Evolutionary conservation across 2,329 filamentous ascomycete genomes (phyloP).

Genomic region (Clarireedia monteithiana): DNA sequence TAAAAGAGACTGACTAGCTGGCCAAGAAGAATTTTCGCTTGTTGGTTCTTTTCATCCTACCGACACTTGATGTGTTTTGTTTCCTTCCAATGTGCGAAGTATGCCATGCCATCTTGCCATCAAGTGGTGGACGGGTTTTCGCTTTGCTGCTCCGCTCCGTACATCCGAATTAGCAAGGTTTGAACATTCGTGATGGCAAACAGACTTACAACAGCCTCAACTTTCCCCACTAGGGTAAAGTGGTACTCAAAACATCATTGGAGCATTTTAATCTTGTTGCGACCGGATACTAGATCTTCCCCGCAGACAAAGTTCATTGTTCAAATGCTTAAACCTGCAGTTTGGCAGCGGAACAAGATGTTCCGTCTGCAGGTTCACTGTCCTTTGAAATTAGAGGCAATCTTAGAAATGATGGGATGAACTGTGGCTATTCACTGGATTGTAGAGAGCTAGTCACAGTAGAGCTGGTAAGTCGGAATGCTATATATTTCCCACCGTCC

Average conservation of each 20-base stretch:
- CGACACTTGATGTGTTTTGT: no score
- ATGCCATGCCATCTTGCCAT: no score
- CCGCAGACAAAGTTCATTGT: slow-evolving; percentile 2
- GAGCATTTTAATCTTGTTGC: neutral
- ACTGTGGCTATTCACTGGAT: neutral
- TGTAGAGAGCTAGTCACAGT: neutral
- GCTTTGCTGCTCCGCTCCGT: no score
- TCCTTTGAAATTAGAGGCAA: neutral
- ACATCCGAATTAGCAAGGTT: no score
- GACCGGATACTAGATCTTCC: slow-evolving; percentile 1
- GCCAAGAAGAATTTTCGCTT: no score
- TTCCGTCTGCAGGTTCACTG: slow-evolving; percentile 25
- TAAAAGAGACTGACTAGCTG: no score
- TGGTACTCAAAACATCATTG: neutral
- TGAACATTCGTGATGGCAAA: no score
- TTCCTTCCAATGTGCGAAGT: no score
- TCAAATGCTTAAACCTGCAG: neutral
- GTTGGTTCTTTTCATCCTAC: no score
- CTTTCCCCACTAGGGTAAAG: slow-evolving; percentile 1
- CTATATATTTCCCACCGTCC: no score
- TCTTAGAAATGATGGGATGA: neutral
- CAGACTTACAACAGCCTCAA: neutral
- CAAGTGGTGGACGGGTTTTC: no score
- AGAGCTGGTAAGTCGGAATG: neutral
- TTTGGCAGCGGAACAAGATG: slow-evolving; percentile 2